Evolutionary conservation across 1,284 basidiomycete species (phyloP).

Genomic region (Naganishia cerealis): DNA sequence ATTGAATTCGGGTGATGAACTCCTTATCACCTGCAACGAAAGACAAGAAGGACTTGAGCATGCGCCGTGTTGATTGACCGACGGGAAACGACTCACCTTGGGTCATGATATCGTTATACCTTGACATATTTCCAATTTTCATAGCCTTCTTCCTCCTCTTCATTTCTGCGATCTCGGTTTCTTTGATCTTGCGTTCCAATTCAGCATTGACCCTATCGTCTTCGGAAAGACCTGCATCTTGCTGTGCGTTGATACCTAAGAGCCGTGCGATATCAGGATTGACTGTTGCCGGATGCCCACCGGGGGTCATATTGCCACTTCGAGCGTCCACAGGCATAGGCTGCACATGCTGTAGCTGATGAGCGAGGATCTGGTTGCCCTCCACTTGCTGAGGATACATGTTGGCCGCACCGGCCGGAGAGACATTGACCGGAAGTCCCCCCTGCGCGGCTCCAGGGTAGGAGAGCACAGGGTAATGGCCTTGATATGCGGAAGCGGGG

Average conservation of each 20-base stretch:
- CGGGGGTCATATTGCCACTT: slow-evolving; percentile 43
- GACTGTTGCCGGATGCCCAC: slow-evolving; percentile 41
- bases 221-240: slow-evolving; percentile 40
- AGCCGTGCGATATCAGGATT: slow-evolving; percentile 19
- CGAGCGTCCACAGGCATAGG: slow-evolving; percentile 38
- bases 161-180: slow-evolving; percentile 81
- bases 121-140: slow-evolving; percentile 64
- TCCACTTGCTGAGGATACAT: neutral
- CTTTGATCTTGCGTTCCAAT: slow-evolving; percentile 80
- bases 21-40: slow-evolving; percentile 80
- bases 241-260: slow-evolving; percentile 17
- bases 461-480: neutral
- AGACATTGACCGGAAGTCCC: slow-evolving; percentile 10
- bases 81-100: slow-evolving; percentile 54
- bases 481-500: neutral
- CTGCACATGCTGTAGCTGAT: slow-evolving; percentile 33
- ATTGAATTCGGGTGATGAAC: slow-evolving; percentile 98
- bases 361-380: slow-evolving; percentile 26
- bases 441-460: neutral
- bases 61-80: neutral
- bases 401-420: slow-evolving; percentile 26
- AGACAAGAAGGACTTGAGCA: neutral
- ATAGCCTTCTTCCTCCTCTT: slow-evolving; percentile 70
- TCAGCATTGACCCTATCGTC: slow-evolving; percentile 66
- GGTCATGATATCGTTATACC: slow-evolving; percentile 97